Evolutionary conservation across 1,139 yeast species (phyloP).

Genomic region (Yamadazyma sp.): DNA sequence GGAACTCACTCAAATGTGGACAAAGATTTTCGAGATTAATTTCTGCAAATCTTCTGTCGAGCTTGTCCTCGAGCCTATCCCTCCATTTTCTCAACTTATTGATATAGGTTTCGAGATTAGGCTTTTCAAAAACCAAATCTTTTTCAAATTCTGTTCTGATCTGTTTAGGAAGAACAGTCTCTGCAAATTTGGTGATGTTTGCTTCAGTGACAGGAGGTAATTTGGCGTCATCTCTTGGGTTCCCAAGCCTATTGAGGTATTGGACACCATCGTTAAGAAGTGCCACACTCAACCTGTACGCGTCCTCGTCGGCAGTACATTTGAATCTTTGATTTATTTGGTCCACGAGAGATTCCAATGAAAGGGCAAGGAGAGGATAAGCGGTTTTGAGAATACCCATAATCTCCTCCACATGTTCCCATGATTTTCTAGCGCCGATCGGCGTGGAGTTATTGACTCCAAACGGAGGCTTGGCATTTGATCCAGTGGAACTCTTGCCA

Average conservation of each 20-base stretch:
- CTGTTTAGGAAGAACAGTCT: constrained; percentile 87
- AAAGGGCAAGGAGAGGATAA: constrained; percentile 87
- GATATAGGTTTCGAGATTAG: constrained; percentile 86
- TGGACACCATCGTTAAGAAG: constrained; percentile 91
- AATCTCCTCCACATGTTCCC: constrained; percentile 94
- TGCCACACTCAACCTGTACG: constrained; percentile 90
- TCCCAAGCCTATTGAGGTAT: constrained; percentile 76
- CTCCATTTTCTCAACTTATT: constrained; percentile 87
- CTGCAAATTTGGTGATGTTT: constrained; percentile 86
- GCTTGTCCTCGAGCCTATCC: constrained; percentile 84
- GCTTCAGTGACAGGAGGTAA: constrained; percentile 92
- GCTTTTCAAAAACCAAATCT: constrained; percentile 85
- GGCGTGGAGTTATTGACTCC: constrained; percentile 7
- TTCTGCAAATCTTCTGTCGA: constrained; percentile 78
- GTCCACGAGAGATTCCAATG: constrained; percentile 92
- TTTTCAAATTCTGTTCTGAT: constrained; percentile 88
- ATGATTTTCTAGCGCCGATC: constrained; percentile 60
- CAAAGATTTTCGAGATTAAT: constrained; percentile 86
- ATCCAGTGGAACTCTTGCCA: not conserved
- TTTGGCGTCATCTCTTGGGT: constrained; percentile 85
- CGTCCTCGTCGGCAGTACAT: constrained; percentile 94
- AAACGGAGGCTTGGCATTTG: constrained; percentile 2
- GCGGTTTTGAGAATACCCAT: constrained; percentile 96
- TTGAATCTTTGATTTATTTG: constrained; percentile 94
- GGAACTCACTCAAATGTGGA: constrained; percentile 95